Percentiles rank a stretch among this genome's conserved stretches.
phyloP scores from a whole-genome alignment of 1,139 yeast genomes.

The Trichomonascaceae sp. region DNA sequence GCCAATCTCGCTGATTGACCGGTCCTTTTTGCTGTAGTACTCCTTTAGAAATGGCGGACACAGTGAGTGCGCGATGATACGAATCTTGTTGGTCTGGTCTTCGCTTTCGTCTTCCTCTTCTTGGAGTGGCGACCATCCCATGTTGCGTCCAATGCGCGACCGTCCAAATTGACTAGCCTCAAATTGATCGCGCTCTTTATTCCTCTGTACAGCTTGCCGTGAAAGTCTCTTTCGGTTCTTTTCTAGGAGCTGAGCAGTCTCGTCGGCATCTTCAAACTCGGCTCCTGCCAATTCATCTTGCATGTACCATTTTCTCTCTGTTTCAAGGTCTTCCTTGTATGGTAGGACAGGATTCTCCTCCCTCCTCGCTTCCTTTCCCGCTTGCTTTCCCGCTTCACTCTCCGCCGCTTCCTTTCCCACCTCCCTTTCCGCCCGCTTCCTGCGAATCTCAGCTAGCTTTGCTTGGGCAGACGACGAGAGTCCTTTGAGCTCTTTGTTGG shows the following conservation, averaged over 20 bases:
- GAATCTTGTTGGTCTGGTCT: constrained; percentile 23
- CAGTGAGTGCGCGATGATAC: constrained; percentile 33
- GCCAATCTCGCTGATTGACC: background rate
- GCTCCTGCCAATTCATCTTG: constrained; percentile 22
- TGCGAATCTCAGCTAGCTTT: constrained; percentile 13
- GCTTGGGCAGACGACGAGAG: constrained; percentile 13
- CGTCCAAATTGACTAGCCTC: too few species aligned
- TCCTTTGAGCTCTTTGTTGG: too few species aligned
- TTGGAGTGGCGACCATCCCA: too few species aligned
- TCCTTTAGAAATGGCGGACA: constrained; percentile 44
- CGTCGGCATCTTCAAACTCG: constrained; percentile 9
- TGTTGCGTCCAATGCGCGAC: too few species aligned
- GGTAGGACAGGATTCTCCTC: too few species aligned
- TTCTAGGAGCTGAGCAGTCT: constrained; percentile 18
- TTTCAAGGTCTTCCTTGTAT: constrained; percentile 8
- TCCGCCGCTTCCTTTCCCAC: background rate
- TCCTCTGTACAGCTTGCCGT: constrained; percentile 19
- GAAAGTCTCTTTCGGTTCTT: constrained; percentile 21
- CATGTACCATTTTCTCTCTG: constrained; percentile 29
- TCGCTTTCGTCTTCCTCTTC: too few species aligned
- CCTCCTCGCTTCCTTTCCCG: background rate
- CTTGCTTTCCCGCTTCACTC: constrained; percentile 1
- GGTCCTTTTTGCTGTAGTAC: too few species aligned
- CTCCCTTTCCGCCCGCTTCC: constrained; percentile 6
- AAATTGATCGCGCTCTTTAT: constrained; percentile 22